Base-by-base conservation (phyloP, 1,284 basidiomycete species). In the Bondarzewia mesenterica region DNA sequence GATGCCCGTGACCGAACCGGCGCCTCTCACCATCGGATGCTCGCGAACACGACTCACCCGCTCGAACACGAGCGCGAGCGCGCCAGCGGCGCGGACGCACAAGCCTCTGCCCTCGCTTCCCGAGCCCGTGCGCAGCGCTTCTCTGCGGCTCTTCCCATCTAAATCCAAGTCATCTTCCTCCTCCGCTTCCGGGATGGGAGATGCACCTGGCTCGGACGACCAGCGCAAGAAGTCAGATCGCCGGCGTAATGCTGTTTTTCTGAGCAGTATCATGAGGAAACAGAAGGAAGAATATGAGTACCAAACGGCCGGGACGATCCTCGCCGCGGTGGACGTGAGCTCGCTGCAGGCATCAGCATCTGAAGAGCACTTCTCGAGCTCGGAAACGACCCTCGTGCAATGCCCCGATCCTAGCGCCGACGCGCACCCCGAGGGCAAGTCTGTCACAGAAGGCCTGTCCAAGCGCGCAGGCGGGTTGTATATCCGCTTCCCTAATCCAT, bases 401-500 rank as follows among this genome's bases (percentile, higher is more conserved):
- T 32, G 29, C n/a, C 29, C 29, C n/a, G 29, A 32, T 10, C n/a
- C 29, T 32, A n/a, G n/a, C n/a, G n/a, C n/a, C 29, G 29, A 32
- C 29, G 12, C 29, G 29, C 29, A 32, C 29, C 29, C 29, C 29
- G 29, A 10, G 29, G 29, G n/a, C n/a, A 32, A 3, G n/a, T 32
- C 29, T 32, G n/a, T 32, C 29, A 4, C n/a, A 10, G n/a, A 7
- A 10, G 12, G 29, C 3, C n/a, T 32, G 10, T 10, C 29, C 12
- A 32, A 32, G 29, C 29, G 29, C 29, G n/a, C 29, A n/a, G 29
- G 29, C 27, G 70, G 66, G 15, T 61, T 75, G 39, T 68, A 64
- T 55, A 72, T 75, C 52, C 67, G 61, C 37, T 69, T 69, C 51
- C 53, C 63, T 41, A 1, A 52, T 45, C 21, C 29, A 12, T 12